These are phyloP conservation scores for Pseudogymnoascus sp. DNA, from an alignment of 2,329 filamentous ascomycete genomes.

Conservation along the genomic window DNA sequence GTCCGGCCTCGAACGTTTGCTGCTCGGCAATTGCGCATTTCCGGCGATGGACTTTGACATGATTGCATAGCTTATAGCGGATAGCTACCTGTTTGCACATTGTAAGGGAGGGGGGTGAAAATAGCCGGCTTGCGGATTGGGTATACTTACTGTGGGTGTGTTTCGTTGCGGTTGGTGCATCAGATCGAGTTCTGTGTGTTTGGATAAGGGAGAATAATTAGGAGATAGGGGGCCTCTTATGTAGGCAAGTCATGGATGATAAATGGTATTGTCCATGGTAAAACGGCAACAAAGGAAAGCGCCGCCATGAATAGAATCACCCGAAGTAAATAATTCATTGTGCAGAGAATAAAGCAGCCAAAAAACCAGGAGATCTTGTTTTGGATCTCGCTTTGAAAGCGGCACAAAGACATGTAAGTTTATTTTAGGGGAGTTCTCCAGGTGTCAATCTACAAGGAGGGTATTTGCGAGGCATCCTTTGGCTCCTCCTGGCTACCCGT, in stretches of 20 bases:
- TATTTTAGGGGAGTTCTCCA: neutral
- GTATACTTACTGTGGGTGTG: neutral
- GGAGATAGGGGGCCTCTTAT: neutral
- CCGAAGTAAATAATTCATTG: neutral
- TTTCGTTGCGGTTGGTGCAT: neutral
- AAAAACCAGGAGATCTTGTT: neutral
- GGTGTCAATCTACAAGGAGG: neutral
- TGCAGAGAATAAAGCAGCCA: neutral
- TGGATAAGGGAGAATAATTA: neutral
- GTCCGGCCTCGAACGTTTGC: neutral
- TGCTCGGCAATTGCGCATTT: neutral
- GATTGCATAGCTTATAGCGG: neutral
- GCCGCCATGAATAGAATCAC: neutral
- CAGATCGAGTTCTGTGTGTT: neutral
- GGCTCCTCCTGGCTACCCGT: neutral
- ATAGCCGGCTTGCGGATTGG: neutral
- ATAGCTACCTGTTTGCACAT: neutral
- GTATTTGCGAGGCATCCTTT: neutral
- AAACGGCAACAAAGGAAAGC: neutral
- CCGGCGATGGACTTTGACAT: neutral
- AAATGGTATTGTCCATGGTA: neutral
- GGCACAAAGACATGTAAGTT: neutral
- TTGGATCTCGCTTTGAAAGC: neutral
- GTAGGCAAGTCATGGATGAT: neutral
- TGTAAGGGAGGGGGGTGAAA: neutral